Percentiles rank a stretch among this genome's conserved stretches.
Conservation (phyloP, 345 rosid species). For the Reutealis trisperma region DNA sequence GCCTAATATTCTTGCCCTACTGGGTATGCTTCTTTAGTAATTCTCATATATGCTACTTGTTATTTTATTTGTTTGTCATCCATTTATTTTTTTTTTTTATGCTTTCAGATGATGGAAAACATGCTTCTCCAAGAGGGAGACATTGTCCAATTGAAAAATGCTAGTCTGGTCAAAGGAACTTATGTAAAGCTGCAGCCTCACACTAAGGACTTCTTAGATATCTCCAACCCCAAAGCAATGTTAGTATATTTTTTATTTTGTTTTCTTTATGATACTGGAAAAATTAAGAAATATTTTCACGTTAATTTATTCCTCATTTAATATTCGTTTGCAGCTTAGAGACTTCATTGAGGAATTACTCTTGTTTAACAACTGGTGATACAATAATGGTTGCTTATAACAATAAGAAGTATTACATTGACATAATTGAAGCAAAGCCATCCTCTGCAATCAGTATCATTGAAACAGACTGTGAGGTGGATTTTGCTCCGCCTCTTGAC, state of each 20-base stretch:
- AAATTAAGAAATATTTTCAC: not conserved
- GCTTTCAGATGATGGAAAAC: slow-evolving; percentile 68
- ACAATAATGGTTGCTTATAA: slow-evolving; percentile 68
- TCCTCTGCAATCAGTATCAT: slow-evolving; percentile 61
- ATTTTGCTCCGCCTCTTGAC: slow-evolving; percentile 70
- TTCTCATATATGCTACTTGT: not conserved
- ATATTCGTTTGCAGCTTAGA: slow-evolving; percentile 54
- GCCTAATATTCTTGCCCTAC: slow-evolving; percentile 55
- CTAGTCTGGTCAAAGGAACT: slow-evolving; percentile 58
- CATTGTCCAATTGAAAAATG: slow-evolving; percentile 42
- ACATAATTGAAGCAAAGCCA: slow-evolving; percentile 69
- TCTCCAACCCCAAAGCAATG: slow-evolving; percentile 77
- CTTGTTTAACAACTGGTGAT: slow-evolving; percentile 69
- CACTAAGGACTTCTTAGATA: slow-evolving; percentile 59
- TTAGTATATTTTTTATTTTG: slow-evolving; percentile 23
- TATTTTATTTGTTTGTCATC: not conserved
- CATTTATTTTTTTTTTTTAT: not conserved
- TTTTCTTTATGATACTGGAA: not conserved
- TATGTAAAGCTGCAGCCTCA: slow-evolving; percentile 70
- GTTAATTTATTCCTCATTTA: not conserved
- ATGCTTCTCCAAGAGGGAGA: slow-evolving; percentile 70
- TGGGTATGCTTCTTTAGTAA: slow-evolving; percentile 46
- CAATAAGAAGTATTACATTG: slow-evolving; percentile 57
- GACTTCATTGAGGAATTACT: slow-evolving; percentile 66
- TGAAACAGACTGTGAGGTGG: slow-evolving; percentile 77